Conservation (phyloP, 2,329 filamentous ascomycete species). For the Coccinonectria pachysandricola region DNA sequence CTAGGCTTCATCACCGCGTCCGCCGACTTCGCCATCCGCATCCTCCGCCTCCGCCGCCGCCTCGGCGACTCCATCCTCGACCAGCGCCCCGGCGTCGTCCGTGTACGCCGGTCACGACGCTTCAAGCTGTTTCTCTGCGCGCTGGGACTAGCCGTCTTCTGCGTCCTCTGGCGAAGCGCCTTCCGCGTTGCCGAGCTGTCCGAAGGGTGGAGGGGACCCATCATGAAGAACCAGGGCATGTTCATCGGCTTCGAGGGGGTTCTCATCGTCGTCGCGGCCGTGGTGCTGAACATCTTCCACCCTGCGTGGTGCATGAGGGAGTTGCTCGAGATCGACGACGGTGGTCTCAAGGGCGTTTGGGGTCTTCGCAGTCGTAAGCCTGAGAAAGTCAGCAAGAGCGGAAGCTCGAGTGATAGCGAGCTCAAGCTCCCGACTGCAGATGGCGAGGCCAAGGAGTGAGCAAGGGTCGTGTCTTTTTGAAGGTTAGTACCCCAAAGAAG, state of each 20-base stretch:
- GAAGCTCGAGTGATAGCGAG: constrained; percentile 7
- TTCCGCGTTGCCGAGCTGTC: constrained; percentile 58
- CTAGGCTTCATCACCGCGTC: constrained; percentile 41
- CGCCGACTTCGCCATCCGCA: constrained; percentile 38
- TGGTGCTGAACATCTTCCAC: constrained; percentile 32
- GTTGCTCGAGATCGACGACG: constrained; percentile 17
- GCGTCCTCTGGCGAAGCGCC: constrained; percentile 53
- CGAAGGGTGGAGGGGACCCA: constrained; percentile 48
- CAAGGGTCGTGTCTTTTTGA: too few relatives aligned
- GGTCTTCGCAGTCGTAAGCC: constrained; percentile 12
- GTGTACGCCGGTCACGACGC: constrained; percentile 28
- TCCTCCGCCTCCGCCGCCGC: constrained; percentile 23
- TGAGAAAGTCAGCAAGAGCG: constrained; percentile 2
- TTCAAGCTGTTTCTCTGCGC: constrained; percentile 48
- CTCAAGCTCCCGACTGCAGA: constrained; percentile 4
- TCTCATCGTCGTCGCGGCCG: constrained; percentile 37
- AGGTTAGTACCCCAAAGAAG: too few relatives aligned
- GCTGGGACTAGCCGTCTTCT: constrained; percentile 46
- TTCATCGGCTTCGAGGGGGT: constrained; percentile 50
- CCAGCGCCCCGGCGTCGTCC: constrained; percentile 24
- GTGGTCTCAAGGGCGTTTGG: constrained; percentile 18
- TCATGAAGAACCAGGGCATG: constrained; percentile 44
- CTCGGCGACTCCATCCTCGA: constrained; percentile 27
- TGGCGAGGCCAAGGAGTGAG: too few relatives aligned
- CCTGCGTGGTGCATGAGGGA: constrained; percentile 18